Base-by-base conservation (phyloP, 345 rosid genomes). In the Adansonia digitata region DNA sequence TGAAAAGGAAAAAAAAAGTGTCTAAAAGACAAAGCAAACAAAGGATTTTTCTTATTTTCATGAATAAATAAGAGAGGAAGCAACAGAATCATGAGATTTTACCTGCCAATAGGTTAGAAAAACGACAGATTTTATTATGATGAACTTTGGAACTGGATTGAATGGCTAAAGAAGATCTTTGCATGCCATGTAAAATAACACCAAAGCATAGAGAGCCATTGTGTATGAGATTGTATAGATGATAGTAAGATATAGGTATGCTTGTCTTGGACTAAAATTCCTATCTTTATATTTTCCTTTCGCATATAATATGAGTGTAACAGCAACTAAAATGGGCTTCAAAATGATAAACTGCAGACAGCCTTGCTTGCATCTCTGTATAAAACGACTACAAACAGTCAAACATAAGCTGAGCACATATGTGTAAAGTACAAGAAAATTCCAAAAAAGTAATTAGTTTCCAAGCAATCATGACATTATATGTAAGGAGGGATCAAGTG, bases 41-140 rank as follows among this genome's bases (percentile, higher is more conserved):
- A 70, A 17, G 43, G 34, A 26, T 34, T 34, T 22, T 20, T 51
- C 42, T 12, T 49, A 12, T 70, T 24, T 56, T 26, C 9, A 39
- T 48, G 57, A 26, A 29, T 13, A 43, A 22, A 46, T 46, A 46
- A n/a, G n/a, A n/a, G 24, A 45, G 37, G 39, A 55, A 72, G 26
- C 11, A 49, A 65, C 18, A 39, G 22, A 27, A 68, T 22, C 17
- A 75, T 17, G 18, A 72, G 60, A 75, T 1, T 14, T 84, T 84
- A 93, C 98, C 97, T 96, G 99, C 99, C 99, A 96, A 82, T 96
- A 96, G 15, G 98, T 96, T 61, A 96, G 77, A 82, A 96, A 96
- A 77, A 95, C 97, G 34, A 95, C 99, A 74, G 99, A 93, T 80
- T 96, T 96, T 20, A 96, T 92, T 35, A 96, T 87, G 81, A 96